Conservation (phyloP, 2,329 filamentous ascomycete species). For the Aspergillus ustus region DNA sequence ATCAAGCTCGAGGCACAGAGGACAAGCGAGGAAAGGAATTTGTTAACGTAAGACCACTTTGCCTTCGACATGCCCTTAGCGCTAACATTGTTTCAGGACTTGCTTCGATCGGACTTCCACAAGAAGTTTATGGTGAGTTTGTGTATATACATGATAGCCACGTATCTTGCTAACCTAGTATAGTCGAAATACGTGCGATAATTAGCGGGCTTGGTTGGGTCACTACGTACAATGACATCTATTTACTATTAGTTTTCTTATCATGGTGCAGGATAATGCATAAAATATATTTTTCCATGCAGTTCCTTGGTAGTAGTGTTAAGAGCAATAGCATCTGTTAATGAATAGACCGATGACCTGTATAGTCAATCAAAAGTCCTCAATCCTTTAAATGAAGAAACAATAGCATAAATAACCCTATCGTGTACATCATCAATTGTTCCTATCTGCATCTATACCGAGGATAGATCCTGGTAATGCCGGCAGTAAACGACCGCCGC, state of each 20-base stretch:
- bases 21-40: constrained; percentile 94
- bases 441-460: background rate
- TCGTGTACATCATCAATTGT: background rate
- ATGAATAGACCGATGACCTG: background rate
- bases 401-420: no score
- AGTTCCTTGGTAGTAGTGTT: background rate
- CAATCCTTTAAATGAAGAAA: no score
- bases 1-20: constrained; percentile 93
- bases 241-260: background rate
- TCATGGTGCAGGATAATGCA: background rate
- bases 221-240: background rate
- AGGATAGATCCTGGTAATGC: constrained; percentile 3
- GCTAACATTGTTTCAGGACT: constrained; percentile 60
- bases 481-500: constrained; percentile 24
- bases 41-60: constrained; percentile 72
- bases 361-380: no score
- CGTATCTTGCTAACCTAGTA: background rate
- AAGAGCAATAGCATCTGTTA: background rate
- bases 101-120: constrained; percentile 94
- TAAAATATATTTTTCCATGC: no score
- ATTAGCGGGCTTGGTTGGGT: background rate
- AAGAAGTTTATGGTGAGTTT: constrained; percentile 83
- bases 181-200: constrained; percentile 57
- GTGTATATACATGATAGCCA: background rate
- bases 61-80: background rate